phyloP scores from a whole-genome alignment of 1,284 basidiomycete genomes.

The Caloboletus firmus region DNA sequence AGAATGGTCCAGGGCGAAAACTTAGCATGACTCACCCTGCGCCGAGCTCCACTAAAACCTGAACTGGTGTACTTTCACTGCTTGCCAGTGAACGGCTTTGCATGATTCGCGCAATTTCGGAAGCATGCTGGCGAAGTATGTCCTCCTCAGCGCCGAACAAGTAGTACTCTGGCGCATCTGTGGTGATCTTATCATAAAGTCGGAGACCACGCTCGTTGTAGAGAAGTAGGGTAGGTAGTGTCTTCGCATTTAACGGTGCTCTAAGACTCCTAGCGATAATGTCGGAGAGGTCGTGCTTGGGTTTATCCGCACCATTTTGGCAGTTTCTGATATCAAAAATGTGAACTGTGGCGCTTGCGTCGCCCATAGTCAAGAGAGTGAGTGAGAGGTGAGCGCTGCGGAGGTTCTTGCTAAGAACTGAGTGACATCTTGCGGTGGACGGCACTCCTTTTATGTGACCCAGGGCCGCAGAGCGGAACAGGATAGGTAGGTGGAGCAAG shows the following conservation, averaged over 20 bases:
- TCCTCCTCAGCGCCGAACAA: constrained; percentile 78
- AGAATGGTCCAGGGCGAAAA: not conserved
- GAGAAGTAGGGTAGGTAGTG: constrained; percentile 81
- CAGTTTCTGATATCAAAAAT: constrained; percentile 29
- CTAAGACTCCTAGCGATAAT: constrained; percentile 58
- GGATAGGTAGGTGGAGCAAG: not conserved
- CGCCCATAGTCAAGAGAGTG: constrained; percentile 24
- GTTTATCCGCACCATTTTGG: constrained; percentile 1
- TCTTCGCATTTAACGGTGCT: constrained; percentile 54
- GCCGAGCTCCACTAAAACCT: constrained; percentile 80
- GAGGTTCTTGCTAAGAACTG: not conserved
- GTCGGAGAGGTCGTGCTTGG: constrained; percentile 39
- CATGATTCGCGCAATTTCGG: constrained; percentile 72
- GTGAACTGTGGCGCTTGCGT: constrained; percentile 18
- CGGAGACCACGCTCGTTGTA: constrained; percentile 85
- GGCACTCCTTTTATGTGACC: constrained; percentile 15
- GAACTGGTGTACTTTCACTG: constrained; percentile 42
- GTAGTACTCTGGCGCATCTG: constrained; percentile 84
- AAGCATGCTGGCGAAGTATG: constrained; percentile 60
- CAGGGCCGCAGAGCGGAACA: not conserved
- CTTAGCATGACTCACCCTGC: constrained; percentile 68
- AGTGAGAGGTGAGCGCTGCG: not conserved
- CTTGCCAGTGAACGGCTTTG: constrained; percentile 49
- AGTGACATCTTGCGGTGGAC: not conserved
- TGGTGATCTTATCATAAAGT: constrained; percentile 84